Conservation (phyloP, 2,329 filamentous ascomycete genomes). For the Penicillium sp. region DNA sequence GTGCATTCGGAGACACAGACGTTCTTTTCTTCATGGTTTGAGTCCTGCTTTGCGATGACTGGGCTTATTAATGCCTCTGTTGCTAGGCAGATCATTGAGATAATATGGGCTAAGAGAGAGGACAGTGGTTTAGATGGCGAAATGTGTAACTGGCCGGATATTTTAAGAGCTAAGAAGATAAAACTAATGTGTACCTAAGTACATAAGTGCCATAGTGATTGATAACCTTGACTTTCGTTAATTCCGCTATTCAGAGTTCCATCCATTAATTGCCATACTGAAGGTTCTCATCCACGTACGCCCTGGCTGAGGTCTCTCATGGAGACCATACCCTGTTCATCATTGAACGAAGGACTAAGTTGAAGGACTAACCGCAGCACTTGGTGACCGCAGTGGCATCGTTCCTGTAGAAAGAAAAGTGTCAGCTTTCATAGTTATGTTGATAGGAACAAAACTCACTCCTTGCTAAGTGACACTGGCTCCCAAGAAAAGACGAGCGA, state of each 20-base stretch:
- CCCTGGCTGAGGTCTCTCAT: not conserved
- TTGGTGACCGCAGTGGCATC: slow-evolving; percentile 20
- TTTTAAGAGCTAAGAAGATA: slow-evolving; percentile 15
- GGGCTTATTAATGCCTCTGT: slow-evolving; percentile 12
- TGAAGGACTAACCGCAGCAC: slow-evolving; percentile 15
- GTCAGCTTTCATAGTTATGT: not conserved
- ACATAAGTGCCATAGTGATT: not conserved
- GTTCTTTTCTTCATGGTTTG: slow-evolving; percentile 18
- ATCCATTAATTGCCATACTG: not conserved
- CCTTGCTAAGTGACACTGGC: slow-evolving; percentile 14
- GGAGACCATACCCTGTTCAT: not conserved
- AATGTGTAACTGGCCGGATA: slow-evolving; percentile 14
- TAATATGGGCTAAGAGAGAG: slow-evolving; percentile 13
- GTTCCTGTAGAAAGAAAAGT: slow-evolving; percentile 5
- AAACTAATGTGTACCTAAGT: slow-evolving; percentile 16
- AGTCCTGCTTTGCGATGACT: slow-evolving; percentile 10
- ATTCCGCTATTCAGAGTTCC: no score
- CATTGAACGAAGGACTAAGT: not conserved
- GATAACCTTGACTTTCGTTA: no score
- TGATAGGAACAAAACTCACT: slow-evolving; percentile 6
- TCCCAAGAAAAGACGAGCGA: slow-evolving; percentile 76
- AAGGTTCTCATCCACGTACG: not conserved
- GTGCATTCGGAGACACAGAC: slow-evolving; percentile 7
- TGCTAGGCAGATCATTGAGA: slow-evolving; percentile 14
- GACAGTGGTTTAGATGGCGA: slow-evolving; percentile 2